phyloP scores from a whole-genome alignment of 495 filamentous ascomycete genomes.

The Aspergillus taichungensis region DNA sequence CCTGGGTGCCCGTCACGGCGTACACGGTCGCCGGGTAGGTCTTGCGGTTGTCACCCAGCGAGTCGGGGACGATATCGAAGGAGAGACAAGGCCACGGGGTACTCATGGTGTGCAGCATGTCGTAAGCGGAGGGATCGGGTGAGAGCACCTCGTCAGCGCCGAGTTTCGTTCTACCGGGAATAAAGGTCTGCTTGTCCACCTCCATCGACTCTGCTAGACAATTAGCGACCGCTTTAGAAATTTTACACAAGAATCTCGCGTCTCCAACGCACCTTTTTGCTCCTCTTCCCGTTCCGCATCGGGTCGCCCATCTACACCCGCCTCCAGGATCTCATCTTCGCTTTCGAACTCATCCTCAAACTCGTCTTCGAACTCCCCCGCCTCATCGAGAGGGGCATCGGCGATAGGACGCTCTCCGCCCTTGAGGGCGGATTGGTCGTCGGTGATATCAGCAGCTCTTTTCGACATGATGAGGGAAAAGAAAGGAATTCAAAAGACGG shows the following conservation, averaged over 20 bases:
- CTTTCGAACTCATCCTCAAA: conserved; percentile 96
- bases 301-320: conserved; percentile 83
- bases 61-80: conserved; percentile 84
- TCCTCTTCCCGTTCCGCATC: conserved; percentile 90
- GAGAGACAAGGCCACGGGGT: conserved; percentile 95
- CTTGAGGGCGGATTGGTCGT: conserved; percentile 52
- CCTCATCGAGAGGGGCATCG: conserved; percentile 46
- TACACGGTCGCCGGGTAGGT: conserved; percentile 90
- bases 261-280: conserved; percentile 48
- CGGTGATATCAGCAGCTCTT: conserved; percentile 49
- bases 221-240: neutral
- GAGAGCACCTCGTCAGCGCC: conserved; percentile 81
- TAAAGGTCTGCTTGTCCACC: conserved; percentile 84
- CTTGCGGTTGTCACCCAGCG: conserved; percentile 81
- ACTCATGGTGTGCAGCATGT: conserved; percentile 90
- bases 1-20: conserved; percentile 88
- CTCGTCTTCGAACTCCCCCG: conserved; percentile 90
- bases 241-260: too few relatives aligned
- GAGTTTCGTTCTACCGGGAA: conserved; percentile 80
- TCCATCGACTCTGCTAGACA: conserved; percentile 67
- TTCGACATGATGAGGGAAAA: conserved; percentile 53
- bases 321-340: conserved; percentile 91
- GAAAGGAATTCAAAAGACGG: conserved; percentile 1
- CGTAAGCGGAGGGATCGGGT: conserved; percentile 84
- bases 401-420: conserved; percentile 53